A percentile compares a stretch with the other conserved stretches of the same genome.
phyloP scores from a whole-genome alignment of 2,329 filamentous ascomycete species.

The Aspergillus caelatus region DNA sequence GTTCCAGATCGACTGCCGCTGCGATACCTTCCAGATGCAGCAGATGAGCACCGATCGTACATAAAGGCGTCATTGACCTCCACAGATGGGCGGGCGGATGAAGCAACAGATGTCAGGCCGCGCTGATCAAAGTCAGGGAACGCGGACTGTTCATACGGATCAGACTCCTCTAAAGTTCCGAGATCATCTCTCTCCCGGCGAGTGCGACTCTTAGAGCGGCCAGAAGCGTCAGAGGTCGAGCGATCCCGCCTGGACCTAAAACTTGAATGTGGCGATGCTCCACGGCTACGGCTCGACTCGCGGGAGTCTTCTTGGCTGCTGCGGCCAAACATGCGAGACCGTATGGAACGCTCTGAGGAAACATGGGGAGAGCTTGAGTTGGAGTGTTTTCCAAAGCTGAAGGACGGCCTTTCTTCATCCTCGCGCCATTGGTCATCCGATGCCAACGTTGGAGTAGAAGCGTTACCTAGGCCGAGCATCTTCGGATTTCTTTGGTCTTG shows the following conservation, averaged over 20 bases:
- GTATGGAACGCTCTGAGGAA: constrained; percentile 30
- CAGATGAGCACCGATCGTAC: constrained; percentile 43
- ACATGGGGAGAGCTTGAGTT: constrained; percentile 44
- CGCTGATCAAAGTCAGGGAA: constrained; percentile 30
- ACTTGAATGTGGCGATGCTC: constrained; percentile 41
- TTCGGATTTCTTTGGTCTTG: constrained; percentile 44
- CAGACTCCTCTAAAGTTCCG: constrained; percentile 53
- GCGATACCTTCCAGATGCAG: constrained; percentile 42
- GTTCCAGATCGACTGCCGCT: constrained; percentile 42
- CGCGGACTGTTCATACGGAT: constrained; percentile 30
- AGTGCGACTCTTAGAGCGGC: constrained; percentile 57
- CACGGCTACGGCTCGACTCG: constrained; percentile 40
- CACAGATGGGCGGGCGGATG: constrained; percentile 41
- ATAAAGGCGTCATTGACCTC: constrained; percentile 32
- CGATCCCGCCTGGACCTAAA: constrained; percentile 51
- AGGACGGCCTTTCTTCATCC: constrained; percentile 37
- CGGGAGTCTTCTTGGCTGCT: constrained; percentile 39
- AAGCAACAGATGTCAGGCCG: constrained; percentile 31
- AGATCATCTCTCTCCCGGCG: constrained; percentile 59
- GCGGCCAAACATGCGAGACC: constrained; percentile 31
- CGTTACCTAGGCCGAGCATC: constrained; percentile 44
- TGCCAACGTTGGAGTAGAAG: constrained; percentile 39
- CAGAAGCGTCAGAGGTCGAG: constrained; percentile 57
- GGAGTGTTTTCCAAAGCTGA: constrained; percentile 36
- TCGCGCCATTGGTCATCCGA: constrained; percentile 41